These are phyloP conservation scores for Candida glaebosa DNA, from an alignment of 805 yeast genomes.

Conservation along the genomic window DNA sequence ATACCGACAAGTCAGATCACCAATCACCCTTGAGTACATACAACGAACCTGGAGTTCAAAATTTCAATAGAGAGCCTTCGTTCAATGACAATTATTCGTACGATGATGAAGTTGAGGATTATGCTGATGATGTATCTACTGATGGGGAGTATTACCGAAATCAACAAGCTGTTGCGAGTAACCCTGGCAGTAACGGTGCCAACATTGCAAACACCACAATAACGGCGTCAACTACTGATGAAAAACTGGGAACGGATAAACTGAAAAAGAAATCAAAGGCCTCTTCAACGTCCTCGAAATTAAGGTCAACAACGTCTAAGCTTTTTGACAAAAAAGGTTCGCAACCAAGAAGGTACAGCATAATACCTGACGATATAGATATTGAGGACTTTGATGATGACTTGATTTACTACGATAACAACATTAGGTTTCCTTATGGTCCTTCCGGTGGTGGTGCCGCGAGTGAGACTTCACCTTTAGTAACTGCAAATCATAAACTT, in stretches of 20 bases:
- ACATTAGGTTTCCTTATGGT: conserved; percentile 36
- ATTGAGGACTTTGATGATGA: conserved; percentile 56
- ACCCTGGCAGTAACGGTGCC: conserved; percentile 3
- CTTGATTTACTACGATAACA: conserved; percentile 42
- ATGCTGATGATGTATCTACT: conserved; percentile 23
- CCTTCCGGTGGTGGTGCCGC: conserved; percentile 15
- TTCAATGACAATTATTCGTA: conserved; percentile 14
- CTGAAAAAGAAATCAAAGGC: conserved; percentile 26
- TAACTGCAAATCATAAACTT: conserved; percentile 22
- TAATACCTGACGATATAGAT: conserved; percentile 60
- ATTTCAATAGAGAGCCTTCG: conserved; percentile 7
- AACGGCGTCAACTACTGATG: neutral
- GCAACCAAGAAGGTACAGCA: conserved; percentile 69
- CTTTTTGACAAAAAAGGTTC: conserved; percentile 71
- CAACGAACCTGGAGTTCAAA: conserved; percentile 4
- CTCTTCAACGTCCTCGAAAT: conserved; percentile 37
- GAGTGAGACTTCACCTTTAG: conserved; percentile 31
- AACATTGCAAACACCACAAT: conserved; percentile 5
- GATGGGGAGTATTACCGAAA: conserved; percentile 23
- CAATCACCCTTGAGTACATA: conserved; percentile 13
- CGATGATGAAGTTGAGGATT: conserved; percentile 23
- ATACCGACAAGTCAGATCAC: conserved; percentile 7
- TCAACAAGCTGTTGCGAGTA: conserved; percentile 3
- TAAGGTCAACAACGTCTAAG: conserved; percentile 68
- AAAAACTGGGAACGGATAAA: conserved; percentile 17